Evolutionary conservation across 768 basidiomycete species (phyloP).

Genomic region (Kwoniella dejecticola): DNA sequence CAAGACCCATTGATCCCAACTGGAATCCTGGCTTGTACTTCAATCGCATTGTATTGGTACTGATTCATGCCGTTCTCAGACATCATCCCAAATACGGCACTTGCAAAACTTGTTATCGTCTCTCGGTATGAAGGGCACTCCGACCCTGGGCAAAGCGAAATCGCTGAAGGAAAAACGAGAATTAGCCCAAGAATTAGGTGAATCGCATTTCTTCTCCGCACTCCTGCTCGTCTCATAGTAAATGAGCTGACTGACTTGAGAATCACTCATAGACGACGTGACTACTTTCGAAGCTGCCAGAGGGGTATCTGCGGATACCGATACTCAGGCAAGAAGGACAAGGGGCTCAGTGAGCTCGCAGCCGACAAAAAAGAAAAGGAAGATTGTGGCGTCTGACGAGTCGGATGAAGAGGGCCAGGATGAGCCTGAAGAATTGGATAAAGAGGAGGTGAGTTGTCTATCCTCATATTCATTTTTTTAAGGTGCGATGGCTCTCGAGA

Average conservation of each 20-base stretch:
- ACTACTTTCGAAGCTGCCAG: slow-evolving; percentile 42
- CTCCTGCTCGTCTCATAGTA: not conserved
- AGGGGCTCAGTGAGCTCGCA: not conserved
- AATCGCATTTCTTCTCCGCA: not conserved
- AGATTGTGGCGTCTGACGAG: not conserved
- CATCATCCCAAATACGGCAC: slow-evolving; percentile 37
- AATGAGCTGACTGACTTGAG: not conserved
- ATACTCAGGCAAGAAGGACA: not conserved
- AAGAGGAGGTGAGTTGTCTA: slow-evolving; percentile 17
- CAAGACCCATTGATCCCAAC: not conserved
- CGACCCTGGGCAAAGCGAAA: slow-evolving; percentile 79
- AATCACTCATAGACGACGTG: slow-evolving; percentile 39
- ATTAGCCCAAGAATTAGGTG: slow-evolving; percentile 75
- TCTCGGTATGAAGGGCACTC: slow-evolving; percentile 75
- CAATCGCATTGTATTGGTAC: not conserved
- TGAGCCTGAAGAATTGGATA: not conserved
- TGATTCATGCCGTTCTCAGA: too few relatives aligned
- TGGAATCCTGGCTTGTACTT: not conserved
- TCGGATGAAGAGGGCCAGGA: not conserved
- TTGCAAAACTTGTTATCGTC: slow-evolving; percentile 29
- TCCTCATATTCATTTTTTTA: not conserved
- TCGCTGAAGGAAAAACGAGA: slow-evolving; percentile 73
- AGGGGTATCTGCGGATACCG: slow-evolving; percentile 27
- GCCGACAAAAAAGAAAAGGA: not conserved
- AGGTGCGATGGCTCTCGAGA: too few relatives aligned